phyloP scores from a whole-genome alignment of 768 basidiomycete species.

The Chlorophyllum brunneum region DNA sequence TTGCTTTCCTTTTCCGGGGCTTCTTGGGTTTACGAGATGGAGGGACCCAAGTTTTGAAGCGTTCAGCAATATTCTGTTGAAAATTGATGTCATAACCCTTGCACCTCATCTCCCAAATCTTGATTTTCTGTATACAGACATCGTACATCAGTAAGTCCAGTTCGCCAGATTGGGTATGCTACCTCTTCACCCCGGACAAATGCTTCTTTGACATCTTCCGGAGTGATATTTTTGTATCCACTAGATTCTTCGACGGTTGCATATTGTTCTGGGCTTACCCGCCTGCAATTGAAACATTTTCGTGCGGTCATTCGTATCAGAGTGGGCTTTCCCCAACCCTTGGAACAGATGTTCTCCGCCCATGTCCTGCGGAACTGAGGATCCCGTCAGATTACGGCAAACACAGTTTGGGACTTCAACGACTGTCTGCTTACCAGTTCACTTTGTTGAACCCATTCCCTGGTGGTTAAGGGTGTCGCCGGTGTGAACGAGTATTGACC shows the following conservation, averaged over 20 bases:
- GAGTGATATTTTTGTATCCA: conserved; percentile 5
- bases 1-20: conserved; percentile 4
- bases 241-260: not conserved
- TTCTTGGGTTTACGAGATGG: not conserved
- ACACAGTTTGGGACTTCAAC: too few relatives aligned
- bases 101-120: conserved; percentile 19
- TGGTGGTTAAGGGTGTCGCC: conserved; percentile 34
- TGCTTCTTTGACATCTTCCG: conserved; percentile 15
- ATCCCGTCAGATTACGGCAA: too few relatives aligned
- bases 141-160: too few relatives aligned
- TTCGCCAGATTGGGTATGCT: too few relatives aligned
- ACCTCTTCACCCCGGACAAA: conserved; percentile 18
- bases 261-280: conserved; percentile 9
- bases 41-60: conserved; percentile 11
- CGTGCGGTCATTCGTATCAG: conserved; percentile 12
- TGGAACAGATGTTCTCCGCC: conserved; percentile 11
- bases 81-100: conserved; percentile 18
- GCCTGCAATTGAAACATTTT: conserved; percentile 5
- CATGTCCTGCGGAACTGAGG: conserved; percentile 16
- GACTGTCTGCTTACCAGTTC: conserved; percentile 18
- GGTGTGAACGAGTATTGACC: conserved; percentile 30
- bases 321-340: conserved; percentile 12
- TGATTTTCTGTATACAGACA: conserved; percentile 13
- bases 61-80: conserved; percentile 11
- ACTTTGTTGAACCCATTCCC: conserved; percentile 19